A percentile compares a stretch with the other conserved stretches of the same genome.
Evolutionary conservation across 148 eudicot species (phyloP).

Genomic region (Chenopodium quinoa): DNA sequence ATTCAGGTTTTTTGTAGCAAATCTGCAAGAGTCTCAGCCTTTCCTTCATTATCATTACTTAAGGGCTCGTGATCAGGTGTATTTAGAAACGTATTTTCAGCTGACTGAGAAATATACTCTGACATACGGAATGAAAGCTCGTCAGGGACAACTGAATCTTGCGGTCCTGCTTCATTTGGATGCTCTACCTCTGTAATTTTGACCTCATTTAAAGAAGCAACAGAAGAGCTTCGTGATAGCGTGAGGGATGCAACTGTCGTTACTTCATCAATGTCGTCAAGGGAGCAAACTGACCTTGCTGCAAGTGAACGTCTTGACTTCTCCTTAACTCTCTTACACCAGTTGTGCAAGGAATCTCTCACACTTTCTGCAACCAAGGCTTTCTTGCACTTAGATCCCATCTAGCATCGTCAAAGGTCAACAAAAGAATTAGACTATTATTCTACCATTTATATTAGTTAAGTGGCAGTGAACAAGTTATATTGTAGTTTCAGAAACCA

Average conservation of each 20-base stretch:
- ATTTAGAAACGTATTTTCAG: conserved; percentile 33
- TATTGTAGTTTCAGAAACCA: background rate
- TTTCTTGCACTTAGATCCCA: conserved; percentile 92
- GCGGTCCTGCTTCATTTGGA: conserved; percentile 25
- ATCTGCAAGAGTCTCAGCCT: conserved; percentile 49
- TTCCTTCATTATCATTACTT: conserved; percentile 17
- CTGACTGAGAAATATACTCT: conserved; percentile 44
- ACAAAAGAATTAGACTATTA: background rate
- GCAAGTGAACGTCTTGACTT: conserved; percentile 68
- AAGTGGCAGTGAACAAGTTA: background rate
- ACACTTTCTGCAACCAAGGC: conserved; percentile 90
- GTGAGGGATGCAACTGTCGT: conserved; percentile 75
- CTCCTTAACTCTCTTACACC: conserved; percentile 93
- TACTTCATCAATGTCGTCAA: conserved; percentile 79
- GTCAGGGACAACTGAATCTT: conserved; percentile 16
- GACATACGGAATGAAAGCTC: conserved; percentile 54
- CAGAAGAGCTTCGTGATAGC: conserved; percentile 68
- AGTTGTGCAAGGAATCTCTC: conserved; percentile 86
- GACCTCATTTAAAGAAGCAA: conserved; percentile 52
- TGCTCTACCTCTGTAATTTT: conserved; percentile 29
- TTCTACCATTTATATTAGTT: background rate
- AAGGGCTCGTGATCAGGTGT: conserved; percentile 16
- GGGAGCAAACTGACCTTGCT: conserved; percentile 76
- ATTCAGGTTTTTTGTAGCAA: conserved; percentile 49
- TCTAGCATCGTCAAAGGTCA: conserved; percentile 36